These are phyloP conservation scores for Neonectria magnoliae DNA, from an alignment of 2,329 filamentous ascomycete genomes.

Conservation along the genomic window DNA sequence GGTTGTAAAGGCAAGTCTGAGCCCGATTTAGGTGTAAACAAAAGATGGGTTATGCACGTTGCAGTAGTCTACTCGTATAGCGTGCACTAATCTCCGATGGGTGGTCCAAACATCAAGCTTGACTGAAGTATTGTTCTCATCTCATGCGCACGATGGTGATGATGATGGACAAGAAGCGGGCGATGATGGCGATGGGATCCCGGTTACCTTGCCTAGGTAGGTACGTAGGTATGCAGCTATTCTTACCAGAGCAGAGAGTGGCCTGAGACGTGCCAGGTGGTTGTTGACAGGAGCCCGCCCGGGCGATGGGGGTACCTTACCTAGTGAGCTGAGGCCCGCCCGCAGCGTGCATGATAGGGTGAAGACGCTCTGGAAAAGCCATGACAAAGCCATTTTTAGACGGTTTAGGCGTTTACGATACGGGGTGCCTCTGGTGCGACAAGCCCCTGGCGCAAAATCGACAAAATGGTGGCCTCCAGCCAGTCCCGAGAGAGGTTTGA, in stretches of 20 bases:
- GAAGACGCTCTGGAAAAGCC: not conserved
- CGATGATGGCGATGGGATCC: not conserved
- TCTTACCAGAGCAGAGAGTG: not conserved
- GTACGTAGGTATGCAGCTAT: no score
- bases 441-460: slow-evolving; percentile 30
- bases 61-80: not conserved
- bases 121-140: not conserved
- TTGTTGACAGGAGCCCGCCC: not conserved
- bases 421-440: slow-evolving; percentile 34
- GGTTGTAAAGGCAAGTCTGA: slow-evolving; percentile 74
- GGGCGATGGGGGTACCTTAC: no score
- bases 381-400: slow-evolving; percentile 10
- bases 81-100: not conserved
- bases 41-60: not conserved
- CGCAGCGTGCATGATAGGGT: slow-evolving; percentile 3
- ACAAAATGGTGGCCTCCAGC: not conserved
- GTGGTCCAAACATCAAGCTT: not conserved
- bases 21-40: slow-evolving; percentile 49
- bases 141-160: not conserved
- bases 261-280: slow-evolving; percentile 4
- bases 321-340: no score
- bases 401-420: no score
- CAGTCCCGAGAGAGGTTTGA: not conserved
- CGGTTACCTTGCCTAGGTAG: no score
- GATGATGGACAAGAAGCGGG: not conserved